Evolutionary conservation across 2,329 filamentous ascomycete species (phyloP).

Genomic region (Talaromyces sp.): DNA sequence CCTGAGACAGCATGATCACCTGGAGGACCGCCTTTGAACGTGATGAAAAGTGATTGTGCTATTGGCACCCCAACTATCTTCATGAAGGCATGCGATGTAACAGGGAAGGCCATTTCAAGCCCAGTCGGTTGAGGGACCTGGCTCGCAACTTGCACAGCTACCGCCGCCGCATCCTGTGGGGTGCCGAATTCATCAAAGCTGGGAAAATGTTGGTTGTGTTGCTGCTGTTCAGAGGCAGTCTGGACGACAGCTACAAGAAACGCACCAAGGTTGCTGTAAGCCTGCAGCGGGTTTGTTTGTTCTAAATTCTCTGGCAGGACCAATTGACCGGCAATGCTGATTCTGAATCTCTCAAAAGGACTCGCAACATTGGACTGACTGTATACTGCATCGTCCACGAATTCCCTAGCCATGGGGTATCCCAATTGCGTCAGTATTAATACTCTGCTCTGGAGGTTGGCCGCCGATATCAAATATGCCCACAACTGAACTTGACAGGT

Average conservation of each 20-base stretch:
- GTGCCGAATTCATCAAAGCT: background rate
- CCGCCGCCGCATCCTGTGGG: background rate
- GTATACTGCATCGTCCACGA: background rate
- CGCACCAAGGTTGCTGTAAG: background rate
- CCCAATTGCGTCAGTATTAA: background rate
- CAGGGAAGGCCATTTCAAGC: no score
- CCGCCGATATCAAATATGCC: background rate
- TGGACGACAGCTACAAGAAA: background rate
- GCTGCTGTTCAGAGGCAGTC: background rate
- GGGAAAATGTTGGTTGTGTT: background rate
- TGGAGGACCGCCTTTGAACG: background rate
- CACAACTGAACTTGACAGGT: background rate
- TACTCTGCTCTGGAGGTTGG: background rate
- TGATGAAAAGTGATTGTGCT: background rate
- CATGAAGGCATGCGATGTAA: no score
- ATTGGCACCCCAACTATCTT: no score
- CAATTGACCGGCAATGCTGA: background rate
- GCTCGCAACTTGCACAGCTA: background rate
- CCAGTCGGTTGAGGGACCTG: background rate
- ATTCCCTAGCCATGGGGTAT: background rate
- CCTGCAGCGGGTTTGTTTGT: background rate
- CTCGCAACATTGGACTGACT: background rate
- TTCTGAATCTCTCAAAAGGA: background rate
- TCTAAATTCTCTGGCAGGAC: background rate
- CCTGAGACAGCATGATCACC: background rate